Percentiles rank a stretch among this genome's conserved stretches.
phyloP scores from a whole-genome alignment of 2,329 filamentous ascomycete genomes.

The Cytospora leucostoma region DNA sequence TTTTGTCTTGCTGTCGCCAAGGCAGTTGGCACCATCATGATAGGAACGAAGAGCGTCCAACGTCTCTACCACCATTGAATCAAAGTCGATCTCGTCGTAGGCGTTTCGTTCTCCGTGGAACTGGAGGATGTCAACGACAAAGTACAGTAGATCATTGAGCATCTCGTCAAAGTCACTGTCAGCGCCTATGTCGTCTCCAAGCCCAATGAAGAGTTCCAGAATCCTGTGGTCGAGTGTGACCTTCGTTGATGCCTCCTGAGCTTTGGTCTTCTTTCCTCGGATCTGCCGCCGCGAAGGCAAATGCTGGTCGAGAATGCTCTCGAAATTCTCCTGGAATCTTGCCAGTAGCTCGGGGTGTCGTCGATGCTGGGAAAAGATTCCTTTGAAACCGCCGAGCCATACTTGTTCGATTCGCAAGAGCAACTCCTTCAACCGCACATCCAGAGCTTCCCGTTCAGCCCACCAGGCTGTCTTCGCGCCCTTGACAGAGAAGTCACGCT shows the following conservation, averaged over 20 bases:
- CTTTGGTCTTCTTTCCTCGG: conserved; percentile 54
- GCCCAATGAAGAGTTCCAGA: conserved; percentile 83
- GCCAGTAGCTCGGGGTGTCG: conserved; percentile 65
- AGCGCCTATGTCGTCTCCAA: conserved; percentile 71
- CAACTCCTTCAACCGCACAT: conserved; percentile 74
- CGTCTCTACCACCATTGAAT: conserved; percentile 84
- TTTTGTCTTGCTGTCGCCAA: conserved; percentile 37
- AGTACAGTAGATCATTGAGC: conserved; percentile 90
- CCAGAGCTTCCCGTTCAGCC: conserved; percentile 78
- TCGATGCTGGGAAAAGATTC: conserved; percentile 80
- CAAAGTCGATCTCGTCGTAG: conserved; percentile 97
- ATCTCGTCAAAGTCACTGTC: conserved; percentile 80
- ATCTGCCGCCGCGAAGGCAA: conserved; percentile 77
- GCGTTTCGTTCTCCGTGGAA: conserved; percentile 96
- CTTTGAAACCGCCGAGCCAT: conserved; percentile 93
- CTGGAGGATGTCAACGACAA: conserved; percentile 93
- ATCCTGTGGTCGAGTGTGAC: conserved; percentile 62
- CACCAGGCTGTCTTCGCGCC: conserved; percentile 86
- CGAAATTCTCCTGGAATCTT: conserved; percentile 76
- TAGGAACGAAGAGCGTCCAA: conserved; percentile 82
- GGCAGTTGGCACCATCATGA: conserved; percentile 53
- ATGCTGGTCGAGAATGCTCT: conserved; percentile 77
- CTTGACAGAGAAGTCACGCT: conserved; percentile 70
- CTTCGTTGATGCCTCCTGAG: conserved; percentile 38
- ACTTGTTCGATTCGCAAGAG: conserved; percentile 85